Percentiles rank a stretch among this genome's conserved stretches.
phyloP scores from a whole-genome alignment of 225 moss, liverwort and hornwort genomes.

The Neckera pumila region DNA sequence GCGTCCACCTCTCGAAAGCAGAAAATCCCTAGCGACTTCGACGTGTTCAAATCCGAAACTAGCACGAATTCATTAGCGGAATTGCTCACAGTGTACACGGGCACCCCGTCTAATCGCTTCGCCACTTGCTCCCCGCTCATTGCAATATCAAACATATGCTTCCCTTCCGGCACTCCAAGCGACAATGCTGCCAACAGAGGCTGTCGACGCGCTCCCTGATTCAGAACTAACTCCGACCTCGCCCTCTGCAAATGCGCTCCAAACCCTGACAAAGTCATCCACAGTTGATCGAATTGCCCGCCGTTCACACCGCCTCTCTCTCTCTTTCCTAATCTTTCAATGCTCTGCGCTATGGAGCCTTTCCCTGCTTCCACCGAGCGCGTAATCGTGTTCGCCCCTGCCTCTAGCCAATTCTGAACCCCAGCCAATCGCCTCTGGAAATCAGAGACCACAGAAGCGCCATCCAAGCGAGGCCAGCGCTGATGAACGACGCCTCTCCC shows the following conservation, averaged over 20 bases:
- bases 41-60: constrained; percentile 80
- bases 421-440: constrained; percentile 21
- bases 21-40: constrained; percentile 86
- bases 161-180: constrained; percentile 32
- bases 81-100: constrained; percentile 98
- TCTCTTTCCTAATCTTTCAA: background rate
- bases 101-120: constrained; percentile 84
- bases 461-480: constrained; percentile 1
- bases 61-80: constrained; percentile 95
- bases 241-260: constrained; percentile 16
- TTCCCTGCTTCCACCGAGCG: constrained; percentile 13
- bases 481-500: background rate
- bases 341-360: background rate
- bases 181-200: constrained; percentile 37
- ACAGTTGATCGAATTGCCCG: constrained; percentile 8
- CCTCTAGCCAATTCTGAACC: constrained; percentile 25
- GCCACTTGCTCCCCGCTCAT: constrained; percentile 86
- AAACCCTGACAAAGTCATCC: constrained; percentile 32
- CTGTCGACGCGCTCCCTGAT: constrained; percentile 5
- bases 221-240: background rate
- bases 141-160: constrained; percentile 77
- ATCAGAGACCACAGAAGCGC: background rate
- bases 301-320: background rate
- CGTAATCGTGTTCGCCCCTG: constrained; percentile 6
- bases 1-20: constrained; percentile 93